Conservation (phyloP, 495 filamentous ascomycete genomes). For the Penicillium nucicola region DNA sequence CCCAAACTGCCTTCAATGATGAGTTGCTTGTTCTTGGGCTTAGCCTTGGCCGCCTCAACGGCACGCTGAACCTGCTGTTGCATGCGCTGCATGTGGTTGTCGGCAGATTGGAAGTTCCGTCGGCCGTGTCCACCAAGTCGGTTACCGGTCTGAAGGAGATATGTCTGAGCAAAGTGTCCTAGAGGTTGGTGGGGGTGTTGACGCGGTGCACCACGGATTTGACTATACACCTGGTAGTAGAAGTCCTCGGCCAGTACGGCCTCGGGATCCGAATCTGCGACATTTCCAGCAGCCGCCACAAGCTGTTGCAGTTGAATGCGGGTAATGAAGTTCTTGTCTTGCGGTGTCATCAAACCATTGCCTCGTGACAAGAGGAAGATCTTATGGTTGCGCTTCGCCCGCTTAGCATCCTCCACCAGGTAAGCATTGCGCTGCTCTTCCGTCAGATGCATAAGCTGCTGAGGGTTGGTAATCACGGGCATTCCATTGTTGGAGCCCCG, state of each 20-base stretch:
- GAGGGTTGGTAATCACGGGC: conserved; percentile 61
- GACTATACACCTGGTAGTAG: conserved; percentile 95
- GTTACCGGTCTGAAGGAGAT: conserved; percentile 87
- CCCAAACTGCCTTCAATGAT: conserved; percentile 97
- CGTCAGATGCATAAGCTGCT: conserved; percentile 73
- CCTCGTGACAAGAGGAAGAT: conserved; percentile 90
- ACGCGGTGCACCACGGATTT: conserved; percentile 83
- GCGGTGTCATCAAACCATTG: conserved; percentile 97
- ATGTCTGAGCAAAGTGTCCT: conserved; percentile 96
- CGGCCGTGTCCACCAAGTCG: conserved; percentile 64
- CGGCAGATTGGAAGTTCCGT: conserved; percentile 69
- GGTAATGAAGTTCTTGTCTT: conserved; percentile 99
- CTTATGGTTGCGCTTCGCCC: conserved; percentile 97
- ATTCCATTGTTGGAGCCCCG: conserved; percentile 29
- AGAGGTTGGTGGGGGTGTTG: conserved; percentile 87
- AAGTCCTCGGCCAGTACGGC: conserved; percentile 86
- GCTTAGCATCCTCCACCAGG: conserved; percentile 85
- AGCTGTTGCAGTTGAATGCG: conserved; percentile 96
- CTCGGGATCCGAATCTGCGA: conserved; percentile 75
- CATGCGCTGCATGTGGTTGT: conserved; percentile 98
- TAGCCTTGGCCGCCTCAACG: conserved; percentile 92
- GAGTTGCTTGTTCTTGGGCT: conserved; percentile 97
- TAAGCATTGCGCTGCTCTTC: conserved; percentile 76
- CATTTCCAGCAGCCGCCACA: conserved; percentile 83
- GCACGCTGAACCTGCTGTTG: conserved; percentile 97